A percentile compares a stretch with the other conserved stretches of the same genome.
phyloP scores from a whole-genome alignment of 345 rosid genomes.

The Cardamine resedifolia region DNA sequence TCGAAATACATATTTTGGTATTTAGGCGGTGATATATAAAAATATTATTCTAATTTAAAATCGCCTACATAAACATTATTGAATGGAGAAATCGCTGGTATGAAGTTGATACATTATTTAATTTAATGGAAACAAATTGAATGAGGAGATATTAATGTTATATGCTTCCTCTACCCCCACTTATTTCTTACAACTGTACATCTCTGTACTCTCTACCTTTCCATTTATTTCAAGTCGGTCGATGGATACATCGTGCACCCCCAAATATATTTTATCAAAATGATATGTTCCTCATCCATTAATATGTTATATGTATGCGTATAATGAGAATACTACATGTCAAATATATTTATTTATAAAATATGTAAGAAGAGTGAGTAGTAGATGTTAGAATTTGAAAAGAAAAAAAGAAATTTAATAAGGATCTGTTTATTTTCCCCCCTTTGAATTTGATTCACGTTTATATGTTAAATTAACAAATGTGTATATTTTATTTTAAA shows the following conservation, averaged over 20 bases:
- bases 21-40: conserved; percentile 30
- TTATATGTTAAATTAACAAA: neutral
- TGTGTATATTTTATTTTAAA: neutral
- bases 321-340: neutral
- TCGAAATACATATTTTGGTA: neutral
- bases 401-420: neutral
- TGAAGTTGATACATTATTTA: conserved; percentile 26
- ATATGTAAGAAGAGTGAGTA: neutral
- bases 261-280: conserved; percentile 8
- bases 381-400: neutral
- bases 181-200: conserved; percentile 37
- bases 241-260: conserved; percentile 31
- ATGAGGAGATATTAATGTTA: conserved; percentile 30
- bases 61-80: neutral
- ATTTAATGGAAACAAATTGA: neutral
- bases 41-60: neutral
- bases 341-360: neutral
- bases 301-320: neutral
- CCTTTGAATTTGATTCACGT: neutral
- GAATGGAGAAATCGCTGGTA: conserved; percentile 23
- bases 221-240: conserved; percentile 38
- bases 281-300: neutral
- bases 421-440: neutral
- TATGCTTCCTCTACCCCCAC: conserved; percentile 33
- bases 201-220: conserved; percentile 34